Evolutionary conservation across 306 rosid genomes (phyloP), one percentile per base, ranked within the genome.

Genomic region (Ochetophila trinervis): DNA sequence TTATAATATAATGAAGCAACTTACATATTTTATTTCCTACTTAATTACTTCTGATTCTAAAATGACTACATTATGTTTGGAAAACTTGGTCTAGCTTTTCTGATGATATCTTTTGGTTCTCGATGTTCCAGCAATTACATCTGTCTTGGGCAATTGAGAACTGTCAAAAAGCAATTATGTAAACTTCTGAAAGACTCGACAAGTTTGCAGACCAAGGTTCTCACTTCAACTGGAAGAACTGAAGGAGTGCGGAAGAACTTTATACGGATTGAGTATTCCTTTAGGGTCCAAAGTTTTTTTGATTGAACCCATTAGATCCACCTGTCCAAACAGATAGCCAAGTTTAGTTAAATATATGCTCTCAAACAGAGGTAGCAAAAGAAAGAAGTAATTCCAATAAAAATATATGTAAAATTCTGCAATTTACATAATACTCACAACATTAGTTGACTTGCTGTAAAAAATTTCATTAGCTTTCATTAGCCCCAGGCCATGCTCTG

Each of bases 401-500:
- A n/a, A 10, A n/a, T 16, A 57, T 16, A 9, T 69, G 48, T 22
- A 14, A 51, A 66, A 65, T 32, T 50, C 13, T 21, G 57, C 53
- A 67, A 62, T 69, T 35, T 57, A 73, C 24, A 57, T n/a, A 58
- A 80, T 51, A 75, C 95, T 68, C 73, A 92, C 98, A 16, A 84
- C 79, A 79, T 74, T 84, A 15, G n/a, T 70, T 24, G 91, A 79
- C 78, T 92, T 82, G 88, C 89, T 87, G 78, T 92, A 92, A 73
- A 76, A 82, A 69, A 92, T 92, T 74, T 87, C 40, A 40, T 84
- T 84, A 49, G 98, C 96, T 84, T 92, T 92, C 96, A 92, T 89
- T 71, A 89, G 72, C 77, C 98, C 98, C 40, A 92, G 60, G 54
- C 98, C 98, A 62, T 92, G 98, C 70, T 89, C 98, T 4, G 98